These are phyloP conservation scores for Cyberlindnera mrakii DNA, from an alignment of 805 yeast genomes.

Conservation along the genomic window DNA sequence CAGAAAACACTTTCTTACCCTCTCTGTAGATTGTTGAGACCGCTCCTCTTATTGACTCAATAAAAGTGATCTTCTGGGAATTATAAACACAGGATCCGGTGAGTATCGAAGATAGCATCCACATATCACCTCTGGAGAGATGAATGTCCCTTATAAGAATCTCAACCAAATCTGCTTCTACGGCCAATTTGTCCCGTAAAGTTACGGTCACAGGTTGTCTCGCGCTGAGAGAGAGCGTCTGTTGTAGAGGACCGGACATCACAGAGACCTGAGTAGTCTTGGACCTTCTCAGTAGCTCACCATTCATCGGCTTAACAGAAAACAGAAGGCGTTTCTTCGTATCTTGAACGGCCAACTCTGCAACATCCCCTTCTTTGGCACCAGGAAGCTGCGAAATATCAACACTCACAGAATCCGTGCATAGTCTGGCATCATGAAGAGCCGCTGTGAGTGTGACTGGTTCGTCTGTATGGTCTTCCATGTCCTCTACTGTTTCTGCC, in stretches of 20 bases:
- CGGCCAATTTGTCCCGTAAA: constrained; percentile 36
- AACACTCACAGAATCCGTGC: constrained; percentile 53
- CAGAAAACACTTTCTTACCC: constrained; percentile 69
- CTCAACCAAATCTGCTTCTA: constrained; percentile 80
- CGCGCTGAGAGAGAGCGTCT: constrained; percentile 56
- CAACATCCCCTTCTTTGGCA: constrained; percentile 67
- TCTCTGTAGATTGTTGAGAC: constrained; percentile 56
- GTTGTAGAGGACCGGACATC: constrained; percentile 52
- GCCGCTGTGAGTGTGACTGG: constrained; percentile 16
- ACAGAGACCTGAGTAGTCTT: constrained; percentile 45
- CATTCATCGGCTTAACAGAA: constrained; percentile 31
- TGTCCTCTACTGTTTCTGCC: not conserved
- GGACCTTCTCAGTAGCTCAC: constrained; percentile 25
- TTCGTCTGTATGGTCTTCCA: constrained; percentile 9
- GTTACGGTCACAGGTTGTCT: constrained; percentile 60
- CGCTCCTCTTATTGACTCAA: constrained; percentile 56
- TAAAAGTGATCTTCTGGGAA: constrained; percentile 57
- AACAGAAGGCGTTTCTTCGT: constrained; percentile 36
- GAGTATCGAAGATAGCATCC: constrained; percentile 66
- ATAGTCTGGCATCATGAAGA: constrained; percentile 63
- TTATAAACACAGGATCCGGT: constrained; percentile 59
- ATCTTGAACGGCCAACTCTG: constrained; percentile 46
- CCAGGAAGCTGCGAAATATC: constrained; percentile 58
- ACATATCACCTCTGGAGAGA: constrained; percentile 87
- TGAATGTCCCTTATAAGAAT: constrained; percentile 73